Conservation (phyloP, 2,329 filamentous ascomycete genomes). For the Monilinia fructicola region DNA sequence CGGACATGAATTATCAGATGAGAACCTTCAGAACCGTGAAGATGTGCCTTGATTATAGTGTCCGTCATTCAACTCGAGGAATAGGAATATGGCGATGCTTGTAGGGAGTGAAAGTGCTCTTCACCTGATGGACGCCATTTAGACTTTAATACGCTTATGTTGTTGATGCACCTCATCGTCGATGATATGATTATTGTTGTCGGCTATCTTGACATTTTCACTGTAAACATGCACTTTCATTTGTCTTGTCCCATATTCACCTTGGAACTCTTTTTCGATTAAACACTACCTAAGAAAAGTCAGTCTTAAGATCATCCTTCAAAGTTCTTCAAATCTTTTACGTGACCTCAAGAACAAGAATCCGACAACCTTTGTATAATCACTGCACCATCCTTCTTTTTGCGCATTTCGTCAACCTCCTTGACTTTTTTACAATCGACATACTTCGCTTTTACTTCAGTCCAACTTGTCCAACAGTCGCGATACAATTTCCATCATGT, state of each 20-base stretch:
- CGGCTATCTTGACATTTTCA: neutral
- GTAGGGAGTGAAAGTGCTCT: neutral
- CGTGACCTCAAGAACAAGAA: neutral
- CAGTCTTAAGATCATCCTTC: neutral
- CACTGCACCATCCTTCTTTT: neutral
- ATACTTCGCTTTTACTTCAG: neutral
- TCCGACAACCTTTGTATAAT: neutral
- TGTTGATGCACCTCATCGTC: neutral
- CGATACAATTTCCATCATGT: neutral
- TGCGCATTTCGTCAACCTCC: neutral
- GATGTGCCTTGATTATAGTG: neutral
- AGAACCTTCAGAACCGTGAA: neutral
- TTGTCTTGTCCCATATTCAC: neutral
- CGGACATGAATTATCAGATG: neutral
- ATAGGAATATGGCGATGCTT: neutral
- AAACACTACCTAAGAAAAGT: neutral
- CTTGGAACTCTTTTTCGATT: neutral
- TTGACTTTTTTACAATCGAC: neutral
- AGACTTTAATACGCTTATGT: neutral
- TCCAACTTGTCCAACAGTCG: neutral
- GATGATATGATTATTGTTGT: neutral
- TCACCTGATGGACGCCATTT: neutral
- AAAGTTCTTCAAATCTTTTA: neutral
- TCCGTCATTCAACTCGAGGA: neutral
- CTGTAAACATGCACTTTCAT: neutral